A percentile compares a stretch with the other conserved stretches of the same genome.
Evolutionary conservation across 441 rosid species (phyloP).

Genomic region (Mallotus repandus): DNA sequence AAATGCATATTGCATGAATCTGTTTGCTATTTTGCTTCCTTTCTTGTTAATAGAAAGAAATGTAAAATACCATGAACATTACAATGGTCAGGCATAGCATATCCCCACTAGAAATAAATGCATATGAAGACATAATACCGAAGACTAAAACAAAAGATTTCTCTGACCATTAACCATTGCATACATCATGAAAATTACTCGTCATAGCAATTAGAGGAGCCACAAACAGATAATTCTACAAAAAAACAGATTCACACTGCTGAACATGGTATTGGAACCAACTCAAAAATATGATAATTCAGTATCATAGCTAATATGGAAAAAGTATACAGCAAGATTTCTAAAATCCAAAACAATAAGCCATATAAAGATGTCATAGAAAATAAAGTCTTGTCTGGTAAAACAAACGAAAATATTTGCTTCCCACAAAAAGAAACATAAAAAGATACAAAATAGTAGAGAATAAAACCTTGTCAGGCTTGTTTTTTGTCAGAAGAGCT

Average conservation of each 20-base stretch:
- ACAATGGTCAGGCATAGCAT: constrained; percentile 5
- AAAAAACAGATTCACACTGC: neutral
- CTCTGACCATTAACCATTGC: neutral
- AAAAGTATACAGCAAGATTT: neutral
- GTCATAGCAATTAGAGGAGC: neutral
- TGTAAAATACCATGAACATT: neutral
- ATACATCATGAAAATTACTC: neutral
- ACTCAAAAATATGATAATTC: neutral
- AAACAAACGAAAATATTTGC: neutral
- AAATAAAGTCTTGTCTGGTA: too few relatives aligned
- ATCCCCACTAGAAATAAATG: constrained; percentile 7
- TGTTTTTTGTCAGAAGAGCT: constrained; percentile 75
- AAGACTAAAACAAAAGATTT: neutral
- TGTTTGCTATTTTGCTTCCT: neutral
- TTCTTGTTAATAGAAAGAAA: neutral
- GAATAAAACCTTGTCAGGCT: constrained; percentile 74
- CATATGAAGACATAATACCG: constrained; percentile 1
- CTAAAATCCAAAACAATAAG: too few relatives aligned
- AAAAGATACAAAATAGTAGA: neutral
- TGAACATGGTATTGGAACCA: neutral
- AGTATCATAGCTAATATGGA: neutral
- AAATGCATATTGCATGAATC: neutral
- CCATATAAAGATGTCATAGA: neutral
- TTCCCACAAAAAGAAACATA: neutral
- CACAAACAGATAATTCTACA: neutral